phyloP scores from a whole-genome alignment of 495 filamentous ascomycete species.

The Talaromyces borbonicus region DNA sequence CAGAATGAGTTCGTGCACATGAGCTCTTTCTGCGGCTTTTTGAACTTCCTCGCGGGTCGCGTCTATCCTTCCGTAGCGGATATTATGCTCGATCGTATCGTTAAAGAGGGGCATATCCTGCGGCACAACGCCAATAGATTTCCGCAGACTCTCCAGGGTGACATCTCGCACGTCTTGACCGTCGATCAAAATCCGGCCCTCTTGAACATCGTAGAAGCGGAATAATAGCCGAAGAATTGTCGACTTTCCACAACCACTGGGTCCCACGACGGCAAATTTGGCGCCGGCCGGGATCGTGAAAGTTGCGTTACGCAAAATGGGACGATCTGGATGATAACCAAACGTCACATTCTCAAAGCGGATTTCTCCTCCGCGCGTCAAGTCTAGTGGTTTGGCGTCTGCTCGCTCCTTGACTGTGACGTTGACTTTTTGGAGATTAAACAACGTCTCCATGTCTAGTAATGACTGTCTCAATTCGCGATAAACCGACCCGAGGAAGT shows the following conservation, averaged over 20 bases:
- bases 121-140: slow-evolving; percentile 87
- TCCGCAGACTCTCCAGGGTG: slow-evolving; percentile 68
- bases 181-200: slow-evolving; percentile 82
- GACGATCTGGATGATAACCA: slow-evolving; percentile 78
- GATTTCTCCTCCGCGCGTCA: slow-evolving; percentile 78
- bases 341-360: slow-evolving; percentile 91
- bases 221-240: slow-evolving; percentile 86
- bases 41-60: slow-evolving; percentile 64
- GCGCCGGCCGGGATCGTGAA: slow-evolving; percentile 90
- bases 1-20: slow-evolving; percentile 73
- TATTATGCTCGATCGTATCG: slow-evolving; percentile 89
- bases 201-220: slow-evolving; percentile 86
- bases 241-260: slow-evolving; percentile 92
- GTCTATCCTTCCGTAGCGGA: slow-evolving; percentile 82
- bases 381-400: slow-evolving; percentile 58
- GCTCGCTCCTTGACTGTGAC: slow-evolving; percentile 69
- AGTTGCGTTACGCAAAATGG: slow-evolving; percentile 74
- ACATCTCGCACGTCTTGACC: slow-evolving; percentile 86
- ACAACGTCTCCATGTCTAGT: slow-evolving; percentile 96
- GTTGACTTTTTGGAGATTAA: slow-evolving; percentile 98
- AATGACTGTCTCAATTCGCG: slow-evolving; percentile 90
- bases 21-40: slow-evolving; percentile 68
- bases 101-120: slow-evolving; percentile 98
- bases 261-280: slow-evolving; percentile 92
- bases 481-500: slow-evolving; percentile 94